Conservation (phyloP, 1,139 yeast genomes). For the Keqinozyma sinolaborantium region DNA sequence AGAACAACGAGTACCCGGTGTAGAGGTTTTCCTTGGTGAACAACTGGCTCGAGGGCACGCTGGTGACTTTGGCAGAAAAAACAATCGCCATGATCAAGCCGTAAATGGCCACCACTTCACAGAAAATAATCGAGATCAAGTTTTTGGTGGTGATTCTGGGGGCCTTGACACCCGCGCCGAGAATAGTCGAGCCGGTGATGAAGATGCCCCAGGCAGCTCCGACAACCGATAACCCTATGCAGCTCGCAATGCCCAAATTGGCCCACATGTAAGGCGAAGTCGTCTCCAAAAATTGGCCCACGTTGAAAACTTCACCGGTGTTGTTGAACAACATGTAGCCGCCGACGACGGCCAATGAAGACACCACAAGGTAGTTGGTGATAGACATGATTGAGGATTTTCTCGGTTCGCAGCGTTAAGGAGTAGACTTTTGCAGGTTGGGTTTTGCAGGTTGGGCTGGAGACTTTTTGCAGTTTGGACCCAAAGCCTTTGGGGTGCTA, state of each 20-base stretch:
- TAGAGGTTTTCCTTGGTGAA: constrained; percentile 83
- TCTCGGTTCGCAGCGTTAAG: too few relatives aligned
- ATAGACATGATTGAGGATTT: too few relatives aligned
- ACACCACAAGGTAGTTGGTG: constrained; percentile 17
- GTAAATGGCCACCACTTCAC: constrained; percentile 98
- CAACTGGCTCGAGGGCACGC: constrained; percentile 58
- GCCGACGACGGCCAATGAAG: constrained; percentile 37
- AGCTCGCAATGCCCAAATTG: constrained; percentile 80
- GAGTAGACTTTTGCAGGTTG: too few relatives aligned
- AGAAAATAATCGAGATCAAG: constrained; percentile 92
- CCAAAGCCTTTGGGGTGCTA: too few relatives aligned
- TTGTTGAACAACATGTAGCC: constrained; percentile 85
- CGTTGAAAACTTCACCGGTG: constrained; percentile 84
- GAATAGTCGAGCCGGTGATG: constrained; percentile 88
- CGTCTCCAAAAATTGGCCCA: constrained; percentile 80
- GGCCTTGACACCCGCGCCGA: constrained; percentile 98
- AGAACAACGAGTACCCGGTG: constrained; percentile 90
- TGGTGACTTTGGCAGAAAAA: constrained; percentile 83
- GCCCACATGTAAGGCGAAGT: constrained; percentile 99
- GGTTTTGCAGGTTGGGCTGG: too few relatives aligned
- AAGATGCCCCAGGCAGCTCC: constrained; percentile 99
- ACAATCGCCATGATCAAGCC: constrained; percentile 98
- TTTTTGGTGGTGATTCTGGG: constrained; percentile 98
- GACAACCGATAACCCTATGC: constrained; percentile 91
- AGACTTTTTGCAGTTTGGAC: too few relatives aligned